phyloP scores from a whole-genome alignment of 2,329 filamentous ascomycete species.

The Gaeumannomyces tritici region DNA sequence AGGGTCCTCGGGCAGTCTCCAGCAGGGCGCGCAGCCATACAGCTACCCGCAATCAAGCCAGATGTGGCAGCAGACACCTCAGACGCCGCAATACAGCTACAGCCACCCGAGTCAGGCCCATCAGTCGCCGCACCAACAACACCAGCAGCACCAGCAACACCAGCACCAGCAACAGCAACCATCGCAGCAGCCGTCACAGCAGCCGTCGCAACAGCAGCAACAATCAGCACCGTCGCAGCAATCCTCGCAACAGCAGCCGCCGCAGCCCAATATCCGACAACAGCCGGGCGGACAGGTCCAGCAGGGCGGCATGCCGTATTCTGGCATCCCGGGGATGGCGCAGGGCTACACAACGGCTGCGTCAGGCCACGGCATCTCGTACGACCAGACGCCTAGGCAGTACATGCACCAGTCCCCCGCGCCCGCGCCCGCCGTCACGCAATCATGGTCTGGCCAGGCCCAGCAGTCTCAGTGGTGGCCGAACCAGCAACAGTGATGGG shows the following conservation, averaged over 20 bases:
- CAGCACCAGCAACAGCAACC: conserved; percentile 58
- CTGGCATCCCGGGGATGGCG: conserved; percentile 51
- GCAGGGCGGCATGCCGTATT: conserved; percentile 48
- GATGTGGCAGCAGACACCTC: conserved; percentile 60
- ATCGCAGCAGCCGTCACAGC: conserved; percentile 54
- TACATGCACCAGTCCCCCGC: conserved; percentile 58
- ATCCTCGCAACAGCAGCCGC: conserved; percentile 44
- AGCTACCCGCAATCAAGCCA: conserved; percentile 52
- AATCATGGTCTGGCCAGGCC: conserved; percentile 46
- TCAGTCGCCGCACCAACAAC: conserved; percentile 38
- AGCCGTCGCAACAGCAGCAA: conserved; percentile 45
- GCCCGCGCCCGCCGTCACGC: conserved; percentile 37
- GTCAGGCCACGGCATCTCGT: conserved; percentile 44
- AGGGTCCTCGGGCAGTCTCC: conserved; percentile 41
- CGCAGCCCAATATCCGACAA: conserved; percentile 50
- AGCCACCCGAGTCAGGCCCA: conserved; percentile 43
- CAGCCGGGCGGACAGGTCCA: conserved; percentile 36
- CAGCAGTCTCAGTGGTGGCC: conserved; percentile 51
- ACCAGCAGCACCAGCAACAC: conserved; percentile 41
- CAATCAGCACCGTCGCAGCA: conserved; percentile 39
- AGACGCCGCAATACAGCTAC: conserved; percentile 48
- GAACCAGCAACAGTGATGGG: conserved; percentile 33
- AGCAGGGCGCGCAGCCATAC: conserved; percentile 45
- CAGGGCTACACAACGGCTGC: conserved; percentile 35
- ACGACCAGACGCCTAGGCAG: conserved; percentile 54